Evolutionary conservation across 1,284 basidiomycete species (phyloP).

Genomic region (Austroboletus rostrupii): DNA sequence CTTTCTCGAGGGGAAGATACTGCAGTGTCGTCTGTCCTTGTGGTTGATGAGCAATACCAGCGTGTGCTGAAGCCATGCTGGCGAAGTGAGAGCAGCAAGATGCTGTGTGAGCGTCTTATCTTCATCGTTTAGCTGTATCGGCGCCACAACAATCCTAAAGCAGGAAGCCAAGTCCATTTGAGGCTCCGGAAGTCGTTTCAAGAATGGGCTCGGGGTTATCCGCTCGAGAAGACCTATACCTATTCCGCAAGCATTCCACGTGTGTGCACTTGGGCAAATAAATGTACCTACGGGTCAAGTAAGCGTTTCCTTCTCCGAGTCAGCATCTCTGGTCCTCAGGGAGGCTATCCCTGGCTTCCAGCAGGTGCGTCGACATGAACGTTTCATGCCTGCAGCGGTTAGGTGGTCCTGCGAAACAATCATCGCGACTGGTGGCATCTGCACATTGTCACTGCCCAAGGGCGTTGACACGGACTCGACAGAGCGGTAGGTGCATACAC

Average conservation of each 20-base stretch:
- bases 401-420: background rate
- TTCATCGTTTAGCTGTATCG: background rate
- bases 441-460: no score
- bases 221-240: no score
- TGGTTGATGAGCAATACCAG: constrained; percentile 39
- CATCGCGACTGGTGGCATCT: no score
- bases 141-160: no score
- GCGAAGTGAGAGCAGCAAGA: background rate
- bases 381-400: background rate
- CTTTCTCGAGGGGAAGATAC: constrained; percentile 42
- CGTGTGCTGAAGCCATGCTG: constrained; percentile 19
- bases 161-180: no score
- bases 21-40: constrained; percentile 20
- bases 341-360: constrained; percentile 69
- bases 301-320: no score
- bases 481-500: no score
- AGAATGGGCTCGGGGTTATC: no score
- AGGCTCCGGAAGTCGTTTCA: no score
- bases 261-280: no score
- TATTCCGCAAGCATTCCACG: no score
- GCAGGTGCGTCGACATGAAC: constrained; percentile 40
- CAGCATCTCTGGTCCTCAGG: constrained; percentile 37
- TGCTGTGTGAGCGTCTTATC: constrained; percentile 7
- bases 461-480: no score
- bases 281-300: constrained; percentile 7